Evolutionary conservation across 2,329 filamentous ascomycete species (phyloP), one percentile per base, ranked within the genome.

Genomic region (Sarocladium kiliense): DNA sequence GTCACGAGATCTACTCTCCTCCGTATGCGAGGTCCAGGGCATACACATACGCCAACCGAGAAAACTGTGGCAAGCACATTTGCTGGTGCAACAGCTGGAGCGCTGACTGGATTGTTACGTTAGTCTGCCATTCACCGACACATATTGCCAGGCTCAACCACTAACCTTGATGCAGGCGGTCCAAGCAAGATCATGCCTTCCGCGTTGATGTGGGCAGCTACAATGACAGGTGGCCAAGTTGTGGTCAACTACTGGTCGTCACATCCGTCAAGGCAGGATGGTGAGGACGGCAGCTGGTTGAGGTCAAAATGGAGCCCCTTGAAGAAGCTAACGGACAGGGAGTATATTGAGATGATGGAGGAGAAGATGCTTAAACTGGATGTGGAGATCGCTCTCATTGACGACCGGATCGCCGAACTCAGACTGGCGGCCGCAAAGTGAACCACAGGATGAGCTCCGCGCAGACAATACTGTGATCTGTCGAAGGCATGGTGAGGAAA

Each of bases 301-400:
- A 77, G 83, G 49, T 87, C 82, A 30, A 85, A 80, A 64, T 90
- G 85, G 81, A 87, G 84, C 59, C 89, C 89, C 0, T 75, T 94
- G 58, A 86, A 79, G 62, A 79, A 81, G 12, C 72, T 94, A 25
- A 83, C 82, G 0, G 86, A 94, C 61, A 78, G 86, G 25, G 85
- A 94, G 62, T 94, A 94, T 64, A 79, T 81, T 57, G 72, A 78
- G 1, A 84, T 91, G 71, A 74, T 94, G 63, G 75, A 78, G 27
- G 87, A 92, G 66, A 90, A 86, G 70, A 71, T 91, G 39, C 67
- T 93, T 25, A 79, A 76, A 58, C 72, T 93, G 2, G 86, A 94
- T 60, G 87, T 82, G 1, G 87, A 93, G 58, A 91, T 94, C 68
- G 85, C 88, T 0, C 68, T 94, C 4, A 76, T 93, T 34, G 88